A percentile compares a stretch with the other conserved stretches of the same genome.
Conservation (phyloP, 2,329 filamentous ascomycete genomes). For the Arachnopeziza araneosa region DNA sequence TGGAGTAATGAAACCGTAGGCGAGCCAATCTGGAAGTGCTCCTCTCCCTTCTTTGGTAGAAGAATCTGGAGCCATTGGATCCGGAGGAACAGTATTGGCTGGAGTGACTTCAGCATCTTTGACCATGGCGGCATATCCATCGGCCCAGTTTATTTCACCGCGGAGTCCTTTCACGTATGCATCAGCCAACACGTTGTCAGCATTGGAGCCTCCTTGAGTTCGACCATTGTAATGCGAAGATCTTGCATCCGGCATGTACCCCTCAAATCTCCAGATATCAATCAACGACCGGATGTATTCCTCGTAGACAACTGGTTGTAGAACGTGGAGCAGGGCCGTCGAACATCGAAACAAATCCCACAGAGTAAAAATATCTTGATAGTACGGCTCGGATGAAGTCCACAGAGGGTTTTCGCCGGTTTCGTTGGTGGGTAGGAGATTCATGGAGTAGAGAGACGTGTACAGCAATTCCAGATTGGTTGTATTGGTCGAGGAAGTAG, state of each 20-base stretch:
- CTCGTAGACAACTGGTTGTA: constrained; percentile 57
- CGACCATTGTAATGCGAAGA: constrained; percentile 66
- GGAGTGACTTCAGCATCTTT: constrained; percentile 62
- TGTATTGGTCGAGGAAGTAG: constrained; percentile 49
- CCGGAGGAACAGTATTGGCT: constrained; percentile 52
- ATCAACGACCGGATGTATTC: constrained; percentile 62
- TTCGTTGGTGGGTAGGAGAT: constrained; percentile 50
- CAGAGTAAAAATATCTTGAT: constrained; percentile 65
- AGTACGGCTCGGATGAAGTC: constrained; percentile 61
- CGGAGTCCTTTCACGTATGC: constrained; percentile 63
- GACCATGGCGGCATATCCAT: constrained; percentile 57
- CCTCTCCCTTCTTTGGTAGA: constrained; percentile 64
- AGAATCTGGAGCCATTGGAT: constrained; percentile 45
- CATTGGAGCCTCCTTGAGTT: constrained; percentile 64
- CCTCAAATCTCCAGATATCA: constrained; percentile 61
- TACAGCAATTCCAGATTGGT: constrained; percentile 58
- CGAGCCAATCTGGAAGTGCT: constrained; percentile 63
- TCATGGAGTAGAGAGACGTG: constrained; percentile 54
- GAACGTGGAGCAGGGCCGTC: constrained; percentile 58
- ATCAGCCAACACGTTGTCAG: constrained; percentile 67
- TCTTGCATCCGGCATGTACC: constrained; percentile 59
- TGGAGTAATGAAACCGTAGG: constrained; percentile 60
- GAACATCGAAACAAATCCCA: constrained; percentile 62
- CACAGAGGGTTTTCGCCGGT: constrained; percentile 67
- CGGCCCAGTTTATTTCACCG: constrained; percentile 57